These are phyloP conservation scores for Polyplosphaeria fusca DNA, from an alignment of 495 filamentous ascomycete species.

Conservation along the genomic window DNA sequence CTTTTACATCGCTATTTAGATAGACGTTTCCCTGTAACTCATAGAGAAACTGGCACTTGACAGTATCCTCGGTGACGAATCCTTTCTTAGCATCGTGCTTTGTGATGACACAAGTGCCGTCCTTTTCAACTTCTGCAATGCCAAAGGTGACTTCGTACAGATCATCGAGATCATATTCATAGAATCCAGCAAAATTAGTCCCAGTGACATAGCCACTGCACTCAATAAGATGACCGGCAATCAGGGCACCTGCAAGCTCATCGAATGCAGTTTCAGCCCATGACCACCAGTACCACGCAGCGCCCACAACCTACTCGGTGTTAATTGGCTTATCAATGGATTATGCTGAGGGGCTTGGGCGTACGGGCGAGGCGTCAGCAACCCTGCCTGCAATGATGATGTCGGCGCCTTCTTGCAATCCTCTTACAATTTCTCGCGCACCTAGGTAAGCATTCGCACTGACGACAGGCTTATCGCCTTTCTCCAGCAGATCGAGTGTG, in stretches of 20 bases:
- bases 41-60: slow-evolving; percentile 57
- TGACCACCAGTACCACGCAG: slow-evolving; percentile 27
- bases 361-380: slow-evolving; percentile 30
- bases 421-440: slow-evolving; percentile 34
- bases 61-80: slow-evolving; percentile 48
- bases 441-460: slow-evolving; percentile 39
- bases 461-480: slow-evolving; percentile 31
- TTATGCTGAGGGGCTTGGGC: not conserved
- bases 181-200: slow-evolving; percentile 59
- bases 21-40: slow-evolving; percentile 61
- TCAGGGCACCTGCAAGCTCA: slow-evolving; percentile 52
- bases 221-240: slow-evolving; percentile 59
- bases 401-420: slow-evolving; percentile 43
- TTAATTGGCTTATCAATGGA: not conserved
- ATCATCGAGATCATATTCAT: slow-evolving; percentile 31
- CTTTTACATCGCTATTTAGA: slow-evolving; percentile 57
- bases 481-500: slow-evolving; percentile 33
- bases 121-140: slow-evolving; percentile 54
- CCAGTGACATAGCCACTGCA: slow-evolving; percentile 54
- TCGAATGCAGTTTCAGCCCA: slow-evolving; percentile 39
- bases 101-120: slow-evolving; percentile 49
- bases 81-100: slow-evolving; percentile 40
- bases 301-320: slow-evolving; percentile 18
- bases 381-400: slow-evolving; percentile 45
- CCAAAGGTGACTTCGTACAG: slow-evolving; percentile 51